Evolutionary conservation across 345 rosid genomes (phyloP).

Genomic region (Orychophragmus violaceus): DNA sequence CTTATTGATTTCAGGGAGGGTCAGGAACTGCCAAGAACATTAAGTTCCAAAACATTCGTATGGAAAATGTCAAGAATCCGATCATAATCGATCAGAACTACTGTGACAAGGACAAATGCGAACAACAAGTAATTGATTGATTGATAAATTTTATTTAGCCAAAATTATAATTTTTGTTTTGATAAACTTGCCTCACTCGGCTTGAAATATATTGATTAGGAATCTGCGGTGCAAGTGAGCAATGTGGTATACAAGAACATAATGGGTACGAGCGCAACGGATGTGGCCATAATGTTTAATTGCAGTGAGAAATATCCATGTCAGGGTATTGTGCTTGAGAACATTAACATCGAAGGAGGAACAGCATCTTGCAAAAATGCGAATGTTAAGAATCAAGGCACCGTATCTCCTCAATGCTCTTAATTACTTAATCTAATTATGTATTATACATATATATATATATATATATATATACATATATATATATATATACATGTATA

Average conservation of each 20-base stretch:
- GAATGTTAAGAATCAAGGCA: conserved; percentile 32
- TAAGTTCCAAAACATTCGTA: conserved; percentile 57
- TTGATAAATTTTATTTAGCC: neutral
- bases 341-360: conserved; percentile 35
- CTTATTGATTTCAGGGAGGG: conserved; percentile 57
- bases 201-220: conserved; percentile 28
- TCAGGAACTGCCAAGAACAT: conserved; percentile 77
- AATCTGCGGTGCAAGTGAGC: conserved; percentile 61
- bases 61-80: conserved; percentile 75
- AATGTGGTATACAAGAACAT: conserved; percentile 69
- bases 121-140: conserved; percentile 40
- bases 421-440: neutral
- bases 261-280: conserved; percentile 61
- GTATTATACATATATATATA: neutral
- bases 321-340: conserved; percentile 49
- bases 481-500: neutral
- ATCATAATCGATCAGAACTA: conserved; percentile 81
- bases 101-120: conserved; percentile 71
- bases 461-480: neutral
- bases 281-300: conserved; percentile 54
- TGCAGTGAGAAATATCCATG: conserved; percentile 68
- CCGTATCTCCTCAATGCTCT: conserved; percentile 53
- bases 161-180: neutral
- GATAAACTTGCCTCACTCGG: neutral
- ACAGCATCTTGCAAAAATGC: conserved; percentile 58